Base-by-base conservation (phyloP, 768 basidiomycete genomes). In the Leccinum disarticulatum region DNA sequence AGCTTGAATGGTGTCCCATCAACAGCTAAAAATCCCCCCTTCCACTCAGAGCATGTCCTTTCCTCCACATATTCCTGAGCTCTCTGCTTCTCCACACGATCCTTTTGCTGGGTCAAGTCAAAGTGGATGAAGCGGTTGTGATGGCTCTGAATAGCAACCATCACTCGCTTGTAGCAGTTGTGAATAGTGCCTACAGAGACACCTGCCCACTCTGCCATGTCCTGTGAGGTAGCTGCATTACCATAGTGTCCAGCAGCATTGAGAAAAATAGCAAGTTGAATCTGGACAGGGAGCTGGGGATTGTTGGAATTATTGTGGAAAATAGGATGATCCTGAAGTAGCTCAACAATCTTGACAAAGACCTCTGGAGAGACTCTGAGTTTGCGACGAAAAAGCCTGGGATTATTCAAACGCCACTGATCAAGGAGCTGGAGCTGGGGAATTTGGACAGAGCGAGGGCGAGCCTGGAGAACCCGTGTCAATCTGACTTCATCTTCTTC, bases 141-240 rank as follows among this genome's bases (percentile, higher is more conserved):
- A 5, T 59, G 60, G 2, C 53, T 38, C 3, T 60, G 27, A 3
- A 72, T 38, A 1, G 61, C 58, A 2, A 64, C 13, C 55, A 72
- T 65, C 1, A 66, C 58, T 6, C 36, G 6, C 6, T 58, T 46
- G 9, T 64, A 63, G 60, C 62, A 59, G 50, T 69, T 71, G 6
- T 60, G 48, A 4, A 70, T 57, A 31, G 56, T 64, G 13, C 68
- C 67, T 31, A 67, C 33, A 9, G 60, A 61, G 28, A 60, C 46
- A 4, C 69, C 68, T 30, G 69, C 65, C 52, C 58, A 59, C 4
- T 62, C 53, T 31, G 66, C 65, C 25, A 70, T 56, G 55, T 71
- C 72, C 11, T 67, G 27, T 11, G 56, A 51, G 1, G 58, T 59
- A 1, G 56, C 60, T 2, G 56, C 56, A 55, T 67, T 67, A 0